A percentile compares a stretch with the other conserved stretches of the same genome.
phyloP scores from a whole-genome alignment of 805 yeast species.

The Candida krabiensis region DNA sequence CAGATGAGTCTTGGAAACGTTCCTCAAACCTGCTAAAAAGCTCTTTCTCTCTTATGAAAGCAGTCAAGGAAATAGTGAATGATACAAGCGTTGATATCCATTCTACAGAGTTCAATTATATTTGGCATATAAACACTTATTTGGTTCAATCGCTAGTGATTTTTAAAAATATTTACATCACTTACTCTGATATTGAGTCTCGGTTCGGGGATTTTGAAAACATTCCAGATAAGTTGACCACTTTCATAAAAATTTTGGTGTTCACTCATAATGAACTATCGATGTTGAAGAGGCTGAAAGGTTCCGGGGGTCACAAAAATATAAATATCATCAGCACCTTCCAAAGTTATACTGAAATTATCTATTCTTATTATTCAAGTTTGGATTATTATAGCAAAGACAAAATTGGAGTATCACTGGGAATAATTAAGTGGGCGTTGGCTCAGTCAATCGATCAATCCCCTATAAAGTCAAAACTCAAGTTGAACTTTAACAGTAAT shows the following conservation, averaged over 20 bases:
- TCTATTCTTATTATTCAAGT: conserved; percentile 26
- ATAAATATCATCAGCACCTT: conserved; percentile 1
- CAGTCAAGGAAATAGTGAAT: conserved; percentile 11
- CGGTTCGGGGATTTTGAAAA: conserved; percentile 26
- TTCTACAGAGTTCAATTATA: conserved; percentile 7
- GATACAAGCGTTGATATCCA: conserved; percentile 4
- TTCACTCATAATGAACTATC: conserved; percentile 24
- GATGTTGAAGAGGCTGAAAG: conserved; percentile 9
- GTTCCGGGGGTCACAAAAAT: neutral
- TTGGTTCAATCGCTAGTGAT: conserved; percentile 25
- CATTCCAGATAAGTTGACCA: conserved; percentile 21
- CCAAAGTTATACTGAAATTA: conserved; percentile 16
- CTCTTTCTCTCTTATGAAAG: conserved; percentile 21
- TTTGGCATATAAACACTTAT: conserved; percentile 17
- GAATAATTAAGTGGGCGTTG: conserved; percentile 27
- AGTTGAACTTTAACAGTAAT: conserved; percentile 14
- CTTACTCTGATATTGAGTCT: conserved; percentile 19
- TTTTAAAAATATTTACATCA: conserved; percentile 21
- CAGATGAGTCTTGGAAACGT: conserved; percentile 25
- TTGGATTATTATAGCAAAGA: conserved; percentile 26
- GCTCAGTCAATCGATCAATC: conserved; percentile 26
- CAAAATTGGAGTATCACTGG: conserved; percentile 26
- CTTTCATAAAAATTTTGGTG: conserved; percentile 22
- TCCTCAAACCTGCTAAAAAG: conserved; percentile 21
- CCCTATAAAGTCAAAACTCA: conserved; percentile 24